These are phyloP conservation scores for Rhodamnia rubescens DNA, from an alignment of 345 rosid genomes.

Conservation along the genomic window DNA sequence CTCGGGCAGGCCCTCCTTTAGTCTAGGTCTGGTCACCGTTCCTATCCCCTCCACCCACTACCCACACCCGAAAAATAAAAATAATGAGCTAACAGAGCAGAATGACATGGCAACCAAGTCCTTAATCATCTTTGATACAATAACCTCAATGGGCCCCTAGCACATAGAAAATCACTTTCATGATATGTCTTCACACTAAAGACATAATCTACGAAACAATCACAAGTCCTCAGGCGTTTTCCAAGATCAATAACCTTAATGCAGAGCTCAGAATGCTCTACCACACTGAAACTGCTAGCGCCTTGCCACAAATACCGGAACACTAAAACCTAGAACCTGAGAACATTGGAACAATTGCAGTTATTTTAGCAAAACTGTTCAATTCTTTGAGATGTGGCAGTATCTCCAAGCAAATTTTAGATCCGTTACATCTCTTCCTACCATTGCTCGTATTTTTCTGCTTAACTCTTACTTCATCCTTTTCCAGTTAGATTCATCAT, in stretches of 20 bases:
- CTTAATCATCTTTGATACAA: background rate
- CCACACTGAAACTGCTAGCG: background rate
- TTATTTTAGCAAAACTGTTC: background rate
- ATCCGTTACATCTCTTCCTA: background rate
- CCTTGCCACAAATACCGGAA: background rate
- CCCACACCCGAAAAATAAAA: background rate
- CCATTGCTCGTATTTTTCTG: background rate
- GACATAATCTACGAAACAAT: background rate
- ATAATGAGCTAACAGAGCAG: background rate
- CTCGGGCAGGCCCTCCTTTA: background rate
- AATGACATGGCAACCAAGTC: background rate
- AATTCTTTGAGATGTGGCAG: background rate
- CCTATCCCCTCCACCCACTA: background rate
- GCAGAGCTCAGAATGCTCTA: background rate
- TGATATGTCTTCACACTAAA: background rate
- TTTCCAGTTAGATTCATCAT: background rate
- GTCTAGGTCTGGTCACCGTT: background rate
- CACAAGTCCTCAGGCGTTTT: background rate
- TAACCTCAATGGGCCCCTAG: background rate
- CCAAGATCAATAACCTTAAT: background rate
- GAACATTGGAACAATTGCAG: background rate
- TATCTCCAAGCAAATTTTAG: background rate
- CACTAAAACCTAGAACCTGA: background rate
- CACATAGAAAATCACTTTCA: background rate
- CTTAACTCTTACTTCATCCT: too few species aligned